A percentile compares a stretch with the other conserved stretches of the same genome.
These are phyloP conservation scores for Physcomitrellopsis africana DNA, from an alignment of 225 moss, liverwort and hornwort genomes.

Conservation along the genomic window DNA sequence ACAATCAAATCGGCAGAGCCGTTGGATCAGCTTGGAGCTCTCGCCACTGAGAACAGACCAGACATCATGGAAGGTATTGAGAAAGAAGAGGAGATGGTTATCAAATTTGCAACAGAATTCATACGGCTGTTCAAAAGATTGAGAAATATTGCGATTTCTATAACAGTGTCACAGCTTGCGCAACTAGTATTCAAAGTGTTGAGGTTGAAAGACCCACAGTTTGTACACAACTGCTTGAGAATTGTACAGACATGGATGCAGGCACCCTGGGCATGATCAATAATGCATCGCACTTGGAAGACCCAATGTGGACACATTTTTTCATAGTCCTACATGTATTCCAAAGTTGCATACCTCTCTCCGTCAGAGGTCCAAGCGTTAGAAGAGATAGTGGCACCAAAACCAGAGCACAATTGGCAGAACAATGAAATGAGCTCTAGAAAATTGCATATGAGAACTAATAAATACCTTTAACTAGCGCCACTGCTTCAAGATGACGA, in stretches of 20 bases:
- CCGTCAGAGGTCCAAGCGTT: no score
- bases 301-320: background rate
- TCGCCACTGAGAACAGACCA: conserved; percentile 72
- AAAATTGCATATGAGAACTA: background rate
- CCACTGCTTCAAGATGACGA: background rate
- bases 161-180: conserved; percentile 78
- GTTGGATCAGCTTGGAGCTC: conserved; percentile 72
- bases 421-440: conserved; percentile 4
- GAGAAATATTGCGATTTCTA: conserved; percentile 75
- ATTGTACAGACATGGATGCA: conserved; percentile 73
- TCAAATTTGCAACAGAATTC: conserved; percentile 80
- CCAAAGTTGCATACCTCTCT: conserved; percentile 3
- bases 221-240: conserved; percentile 56
- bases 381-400: background rate
- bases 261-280: conserved; percentile 58
- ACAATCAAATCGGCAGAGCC: conserved; percentile 88
- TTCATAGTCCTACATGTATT: conserved; percentile 2
- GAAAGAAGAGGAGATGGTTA: conserved; percentile 85
- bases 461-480: background rate
- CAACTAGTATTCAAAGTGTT: conserved; percentile 60
- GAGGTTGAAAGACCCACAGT: conserved; percentile 70
- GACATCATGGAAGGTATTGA: conserved; percentile 92
- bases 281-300: background rate
- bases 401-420: background rate
- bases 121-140: conserved; percentile 82